Evolutionary conservation across 345 rosid species (phyloP), one percentile per base, ranked within the genome.

Genomic region (Populus alba): DNA sequence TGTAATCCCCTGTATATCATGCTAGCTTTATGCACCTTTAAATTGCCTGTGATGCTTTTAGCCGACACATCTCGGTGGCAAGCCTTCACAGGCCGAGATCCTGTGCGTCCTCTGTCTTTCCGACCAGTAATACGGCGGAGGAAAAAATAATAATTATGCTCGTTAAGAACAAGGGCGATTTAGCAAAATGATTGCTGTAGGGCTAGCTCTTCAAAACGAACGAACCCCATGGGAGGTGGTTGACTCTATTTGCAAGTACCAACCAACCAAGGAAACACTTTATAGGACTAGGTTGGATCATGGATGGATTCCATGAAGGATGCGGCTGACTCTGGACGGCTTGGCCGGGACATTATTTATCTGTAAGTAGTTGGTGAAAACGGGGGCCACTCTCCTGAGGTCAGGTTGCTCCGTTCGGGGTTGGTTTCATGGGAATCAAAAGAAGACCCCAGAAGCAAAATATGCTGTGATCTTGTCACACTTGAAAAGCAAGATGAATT

Each of bases 61-160:
- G 79, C 86, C 78, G 89, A 87, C 91, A 88, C 63, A 41, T 83
- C 74, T 63, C 55, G 81, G 88, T 82, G 87, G 81, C 70, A n/a
- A 66, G 18, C 72, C 75, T 67, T 51, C 53, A 25, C 78, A 72
- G 65, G 55, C 62, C 23, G 57, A 70, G 66, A 41, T 75, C 78
- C 61, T 5, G 65, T n/a, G 55, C 53, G 8, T 8, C 8, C 72
- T 41, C 12, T 16, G n/a, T 31, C 39, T 33, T 8, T 35, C 37
- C 39, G 33, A 66, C 6, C 27, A 63, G 13, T 25, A 59, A 10
- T 23, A n/a, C 23, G 12, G 0, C 25, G 13, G 0, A 59, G 29
- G 65, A 5, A 59, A 9, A 4, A 15, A 0, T 43, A 11, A 10
- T 43, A 59, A 8, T n/a, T 1, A 10, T 23, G 27, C 29, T 59